phyloP scores from a whole-genome alignment of 495 filamentous ascomycete species.

The Aspergillus incahuasiensis region DNA sequence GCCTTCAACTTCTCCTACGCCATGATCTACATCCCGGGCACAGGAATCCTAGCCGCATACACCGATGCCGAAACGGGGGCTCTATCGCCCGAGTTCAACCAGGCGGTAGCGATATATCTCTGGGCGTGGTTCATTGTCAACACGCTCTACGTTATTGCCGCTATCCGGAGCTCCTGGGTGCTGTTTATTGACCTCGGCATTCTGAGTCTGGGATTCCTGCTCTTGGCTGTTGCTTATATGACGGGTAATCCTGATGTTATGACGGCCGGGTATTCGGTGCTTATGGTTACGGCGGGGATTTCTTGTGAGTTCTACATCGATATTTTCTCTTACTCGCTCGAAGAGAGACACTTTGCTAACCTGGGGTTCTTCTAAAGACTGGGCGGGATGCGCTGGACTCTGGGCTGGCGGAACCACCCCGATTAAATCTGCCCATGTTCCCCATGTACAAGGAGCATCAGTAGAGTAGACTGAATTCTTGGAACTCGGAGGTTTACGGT shows the following conservation, averaged over 20 bases:
- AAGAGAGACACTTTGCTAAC: not conserved
- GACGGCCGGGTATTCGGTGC: not conserved
- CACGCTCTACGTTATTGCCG: not conserved
- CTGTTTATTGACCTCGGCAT: not conserved
- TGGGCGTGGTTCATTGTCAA: not conserved
- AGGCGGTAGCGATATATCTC: not conserved
- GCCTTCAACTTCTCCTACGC: slow-evolving; percentile 4
- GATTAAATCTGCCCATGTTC: not conserved
- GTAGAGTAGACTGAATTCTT: not conserved
- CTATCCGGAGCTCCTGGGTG: not conserved
- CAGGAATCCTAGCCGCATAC: not conserved
- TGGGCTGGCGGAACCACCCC: not conserved
- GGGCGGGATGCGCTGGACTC: not conserved
- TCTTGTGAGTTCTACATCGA: too few relatives aligned
- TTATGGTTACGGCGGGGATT: not conserved
- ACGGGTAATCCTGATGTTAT: not conserved
- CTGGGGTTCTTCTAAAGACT: too few relatives aligned
- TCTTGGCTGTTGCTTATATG: not conserved
- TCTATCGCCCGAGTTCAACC: not conserved
- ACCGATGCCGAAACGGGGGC: not conserved
- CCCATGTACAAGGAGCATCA: not conserved
- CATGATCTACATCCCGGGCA: not conserved
- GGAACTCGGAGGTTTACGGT: too few relatives aligned
- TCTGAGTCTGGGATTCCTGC: not conserved
- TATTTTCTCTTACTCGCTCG: not conserved